These are phyloP conservation scores for Cladophialophora chaetospira DNA, from an alignment of 2,329 filamentous ascomycete species.

Conservation along the genomic window DNA sequence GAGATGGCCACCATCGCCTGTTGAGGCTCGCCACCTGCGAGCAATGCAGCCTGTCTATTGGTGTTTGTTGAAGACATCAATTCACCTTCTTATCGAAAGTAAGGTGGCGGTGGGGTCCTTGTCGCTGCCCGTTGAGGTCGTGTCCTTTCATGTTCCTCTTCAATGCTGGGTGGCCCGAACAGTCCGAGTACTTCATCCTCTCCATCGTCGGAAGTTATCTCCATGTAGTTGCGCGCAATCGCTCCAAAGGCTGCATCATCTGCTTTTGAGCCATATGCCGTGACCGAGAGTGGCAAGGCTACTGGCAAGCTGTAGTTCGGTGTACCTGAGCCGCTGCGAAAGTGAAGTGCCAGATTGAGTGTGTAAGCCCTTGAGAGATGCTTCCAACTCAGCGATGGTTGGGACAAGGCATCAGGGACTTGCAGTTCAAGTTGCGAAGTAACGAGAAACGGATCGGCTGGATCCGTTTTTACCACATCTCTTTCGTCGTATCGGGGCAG, in stretches of 20 bases:
- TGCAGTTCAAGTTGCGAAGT: slow-evolving; percentile 24
- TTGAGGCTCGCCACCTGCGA: too few species aligned
- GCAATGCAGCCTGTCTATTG: too few species aligned
- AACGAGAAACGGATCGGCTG: slow-evolving; percentile 10
- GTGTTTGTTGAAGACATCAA: too few species aligned
- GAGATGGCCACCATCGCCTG: too few species aligned
- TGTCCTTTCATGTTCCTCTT: not conserved
- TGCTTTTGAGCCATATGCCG: slow-evolving; percentile 1
- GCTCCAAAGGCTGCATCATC: slow-evolving; percentile 12
- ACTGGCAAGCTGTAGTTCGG: slow-evolving; percentile 21
- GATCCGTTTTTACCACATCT: not conserved
- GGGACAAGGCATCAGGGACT: slow-evolving; percentile 25
- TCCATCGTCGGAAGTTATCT: slow-evolving; percentile 2
- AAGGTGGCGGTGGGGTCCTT: slow-evolving; percentile 24
- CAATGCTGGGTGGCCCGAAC: not conserved
- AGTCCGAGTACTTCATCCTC: slow-evolving; percentile 6
- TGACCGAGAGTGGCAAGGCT: slow-evolving; percentile 15
- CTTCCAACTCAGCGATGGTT: slow-evolving; percentile 21
- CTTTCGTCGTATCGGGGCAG: slow-evolving; percentile 20
- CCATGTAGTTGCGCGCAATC: slow-evolving; percentile 6
- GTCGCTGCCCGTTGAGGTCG: not conserved
- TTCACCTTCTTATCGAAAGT: slow-evolving; percentile 26
- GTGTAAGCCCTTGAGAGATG: slow-evolving; percentile 21
- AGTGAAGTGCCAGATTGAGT: slow-evolving; percentile 19
- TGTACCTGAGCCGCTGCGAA: slow-evolving; percentile 22